These are phyloP conservation scores for Zopfochytrium polystomum DNA, from an alignment of 371 early-diverging fungal genomes.

Conservation along the genomic window DNA sequence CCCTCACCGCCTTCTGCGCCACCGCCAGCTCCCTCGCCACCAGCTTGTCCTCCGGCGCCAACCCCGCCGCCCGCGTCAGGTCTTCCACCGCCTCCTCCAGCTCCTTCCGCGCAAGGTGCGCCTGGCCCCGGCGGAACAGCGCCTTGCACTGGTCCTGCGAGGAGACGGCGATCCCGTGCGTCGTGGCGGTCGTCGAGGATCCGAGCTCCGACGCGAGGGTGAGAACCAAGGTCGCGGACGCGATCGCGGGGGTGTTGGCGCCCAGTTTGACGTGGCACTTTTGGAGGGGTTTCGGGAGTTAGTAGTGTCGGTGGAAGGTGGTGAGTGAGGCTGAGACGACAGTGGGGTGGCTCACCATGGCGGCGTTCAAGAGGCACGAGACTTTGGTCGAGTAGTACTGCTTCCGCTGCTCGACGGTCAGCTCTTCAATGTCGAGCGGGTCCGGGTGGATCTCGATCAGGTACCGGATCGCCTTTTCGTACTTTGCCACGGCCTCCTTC, in stretches of 20 bases:
- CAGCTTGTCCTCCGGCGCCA: constrained; percentile 72
- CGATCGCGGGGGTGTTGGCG: constrained; percentile 52
- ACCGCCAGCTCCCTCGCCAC: constrained; percentile 71
- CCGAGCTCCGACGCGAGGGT: constrained; percentile 44
- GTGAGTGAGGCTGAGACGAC: neutral
- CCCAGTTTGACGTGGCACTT: constrained; percentile 69
- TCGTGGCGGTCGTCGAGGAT: neutral
- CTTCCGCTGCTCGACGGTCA: constrained; percentile 48
- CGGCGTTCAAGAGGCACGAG: constrained; percentile 74
- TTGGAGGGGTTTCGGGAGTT: neutral
- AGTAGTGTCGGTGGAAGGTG: neutral
- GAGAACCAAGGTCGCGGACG: constrained; percentile 64
- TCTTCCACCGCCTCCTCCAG: constrained; percentile 65
- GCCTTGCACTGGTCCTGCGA: constrained; percentile 75
- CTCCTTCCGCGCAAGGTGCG: constrained; percentile 58
- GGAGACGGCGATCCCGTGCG: neutral
- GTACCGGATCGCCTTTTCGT: constrained; percentile 48
- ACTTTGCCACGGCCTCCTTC: constrained; percentile 33
- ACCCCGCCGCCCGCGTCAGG: constrained; percentile 61
- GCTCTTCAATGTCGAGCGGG: constrained; percentile 62
- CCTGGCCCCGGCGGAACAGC: constrained; percentile 80
- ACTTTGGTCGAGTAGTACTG: constrained; percentile 65
- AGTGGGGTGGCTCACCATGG: constrained; percentile 49
- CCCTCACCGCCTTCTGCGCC: constrained; percentile 59
- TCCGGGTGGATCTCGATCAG: constrained; percentile 45